Conservation (phyloP, 1,284 basidiomycete genomes). For the Sanguinoderma infundibulare region DNA sequence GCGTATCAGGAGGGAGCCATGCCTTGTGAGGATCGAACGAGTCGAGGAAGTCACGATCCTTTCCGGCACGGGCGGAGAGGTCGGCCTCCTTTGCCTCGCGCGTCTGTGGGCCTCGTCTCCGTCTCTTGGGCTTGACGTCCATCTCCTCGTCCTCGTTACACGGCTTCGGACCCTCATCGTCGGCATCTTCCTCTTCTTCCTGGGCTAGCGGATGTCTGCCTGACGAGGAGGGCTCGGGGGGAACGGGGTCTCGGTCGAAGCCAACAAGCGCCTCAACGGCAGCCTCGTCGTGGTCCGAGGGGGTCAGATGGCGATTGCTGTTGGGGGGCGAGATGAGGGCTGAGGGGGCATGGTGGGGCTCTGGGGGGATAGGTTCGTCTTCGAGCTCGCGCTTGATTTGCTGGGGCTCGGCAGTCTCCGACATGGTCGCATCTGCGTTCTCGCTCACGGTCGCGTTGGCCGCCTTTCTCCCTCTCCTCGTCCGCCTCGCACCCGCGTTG, state of each 20-base stretch:
- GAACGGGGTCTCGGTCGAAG: background rate
- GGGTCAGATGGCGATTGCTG: conserved; percentile 22
- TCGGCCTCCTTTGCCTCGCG: conserved; percentile 57
- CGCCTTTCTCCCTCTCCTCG: conserved; percentile 32
- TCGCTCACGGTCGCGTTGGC: conserved; percentile 5
- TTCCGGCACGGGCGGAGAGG: conserved; percentile 54
- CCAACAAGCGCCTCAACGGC: background rate
- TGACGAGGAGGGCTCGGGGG: background rate
- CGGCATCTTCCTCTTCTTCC: conserved; percentile 29
- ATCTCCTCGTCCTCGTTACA: conserved; percentile 2
- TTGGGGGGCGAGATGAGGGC: conserved; percentile 30
- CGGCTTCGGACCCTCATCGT: conserved; percentile 36
- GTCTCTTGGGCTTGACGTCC: conserved; percentile 47
- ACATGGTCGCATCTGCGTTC: conserved; percentile 6
- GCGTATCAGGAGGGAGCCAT: conserved; percentile 81
- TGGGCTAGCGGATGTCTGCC: conserved; percentile 13
- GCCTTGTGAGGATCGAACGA: conserved; percentile 70
- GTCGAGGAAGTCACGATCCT: conserved; percentile 69
- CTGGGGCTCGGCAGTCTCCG: conserved; percentile 42
- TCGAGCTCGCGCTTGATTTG: conserved; percentile 41
- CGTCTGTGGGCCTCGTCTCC: conserved; percentile 44
- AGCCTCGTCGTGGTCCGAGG: background rate
- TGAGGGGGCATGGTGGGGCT: conserved; percentile 16
- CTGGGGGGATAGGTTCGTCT: conserved; percentile 26
- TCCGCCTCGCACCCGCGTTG: conserved; percentile 28